phyloP scores from a whole-genome alignment of 805 yeast genomes.

The Candida manassasensis region DNA sequence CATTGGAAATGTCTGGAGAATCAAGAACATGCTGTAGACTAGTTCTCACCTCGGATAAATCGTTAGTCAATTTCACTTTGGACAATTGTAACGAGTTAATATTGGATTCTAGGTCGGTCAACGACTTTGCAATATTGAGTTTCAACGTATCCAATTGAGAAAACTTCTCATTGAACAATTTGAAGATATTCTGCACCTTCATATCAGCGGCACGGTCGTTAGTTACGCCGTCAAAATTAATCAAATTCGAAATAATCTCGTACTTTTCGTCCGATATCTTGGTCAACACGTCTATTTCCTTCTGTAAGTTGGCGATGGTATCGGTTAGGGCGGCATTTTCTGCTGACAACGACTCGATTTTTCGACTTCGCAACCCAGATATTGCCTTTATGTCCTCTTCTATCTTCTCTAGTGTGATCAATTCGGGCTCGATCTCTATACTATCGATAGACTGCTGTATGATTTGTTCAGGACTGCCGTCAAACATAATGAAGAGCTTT shows the following conservation, averaged over 20 bases:
- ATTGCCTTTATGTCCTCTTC: conserved; percentile 32
- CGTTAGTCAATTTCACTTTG: conserved; percentile 33
- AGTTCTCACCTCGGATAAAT: conserved; percentile 32
- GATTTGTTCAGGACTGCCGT: conserved; percentile 7
- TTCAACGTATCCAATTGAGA: conserved; percentile 41
- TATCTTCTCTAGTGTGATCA: conserved; percentile 42
- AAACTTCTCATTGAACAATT: conserved; percentile 13
- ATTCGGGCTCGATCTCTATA: conserved; percentile 47
- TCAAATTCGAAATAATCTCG: conserved; percentile 11
- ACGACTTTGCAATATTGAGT: conserved; percentile 46
- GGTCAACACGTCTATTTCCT: conserved; percentile 16
- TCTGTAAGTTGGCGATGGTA: conserved; percentile 10
- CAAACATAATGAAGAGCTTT: neutral
- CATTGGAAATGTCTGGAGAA: conserved; percentile 3
- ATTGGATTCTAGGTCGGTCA: conserved; percentile 45
- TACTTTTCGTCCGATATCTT: conserved; percentile 18
- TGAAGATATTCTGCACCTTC: conserved; percentile 3
- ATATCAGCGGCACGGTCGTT: neutral
- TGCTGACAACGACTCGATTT: conserved; percentile 12
- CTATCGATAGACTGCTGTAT: conserved; percentile 8
- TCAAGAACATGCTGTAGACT: conserved; percentile 24
- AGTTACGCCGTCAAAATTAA: neutral
- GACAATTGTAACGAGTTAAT: conserved; percentile 31
- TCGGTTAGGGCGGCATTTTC: conserved; percentile 8
- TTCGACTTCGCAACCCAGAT: conserved; percentile 21